A percentile compares a stretch with the other conserved stretches of the same genome.
Evolutionary conservation across 805 yeast genomes (phyloP).

Genomic region (Lachancea quebecensis): DNA sequence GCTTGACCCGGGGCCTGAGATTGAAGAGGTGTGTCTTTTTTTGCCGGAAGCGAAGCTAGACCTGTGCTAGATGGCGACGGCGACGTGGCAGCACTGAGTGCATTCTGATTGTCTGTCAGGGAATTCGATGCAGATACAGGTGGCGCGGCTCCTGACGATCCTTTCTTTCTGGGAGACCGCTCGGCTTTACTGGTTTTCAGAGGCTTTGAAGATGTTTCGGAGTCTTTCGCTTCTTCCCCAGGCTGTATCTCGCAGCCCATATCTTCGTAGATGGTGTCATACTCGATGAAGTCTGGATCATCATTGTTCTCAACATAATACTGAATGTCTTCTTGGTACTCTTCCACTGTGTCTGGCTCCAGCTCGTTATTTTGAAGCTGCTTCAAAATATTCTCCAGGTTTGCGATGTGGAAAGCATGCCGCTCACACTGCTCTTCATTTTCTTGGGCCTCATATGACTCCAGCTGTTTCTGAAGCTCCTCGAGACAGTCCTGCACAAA

Average conservation of each 20-base stretch:
- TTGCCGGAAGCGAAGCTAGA: neutral
- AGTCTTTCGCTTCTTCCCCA: constrained; percentile 40
- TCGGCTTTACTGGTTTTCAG: constrained; percentile 8
- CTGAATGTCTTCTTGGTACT: constrained; percentile 79
- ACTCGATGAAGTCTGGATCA: constrained; percentile 88
- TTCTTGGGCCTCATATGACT: constrained; percentile 66
- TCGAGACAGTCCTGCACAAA: constrained; percentile 69
- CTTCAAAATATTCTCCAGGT: constrained; percentile 71
- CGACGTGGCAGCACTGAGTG: constrained; percentile 6
- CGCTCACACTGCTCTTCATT: constrained; percentile 58
- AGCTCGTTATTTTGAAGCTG: constrained; percentile 73
- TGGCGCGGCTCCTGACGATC: constrained; percentile 23
- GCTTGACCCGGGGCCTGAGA: constrained; percentile 12
- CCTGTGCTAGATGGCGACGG: constrained; percentile 11
- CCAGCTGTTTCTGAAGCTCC: constrained; percentile 75
- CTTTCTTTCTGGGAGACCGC: constrained; percentile 35
- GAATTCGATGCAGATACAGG: neutral
- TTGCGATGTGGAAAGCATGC: constrained; percentile 70
- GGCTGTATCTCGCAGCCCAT: constrained; percentile 47
- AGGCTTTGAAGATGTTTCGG: constrained; percentile 5
- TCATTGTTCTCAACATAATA: constrained; percentile 92
- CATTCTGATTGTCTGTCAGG: neutral
- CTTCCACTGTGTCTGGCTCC: constrained; percentile 69
- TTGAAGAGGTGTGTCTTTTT: constrained; percentile 9
- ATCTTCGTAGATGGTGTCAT: constrained; percentile 86